Evolutionary conservation across 139 green algal species (phyloP).

Genomic region (Pseudopediastrum boryanum): DNA sequence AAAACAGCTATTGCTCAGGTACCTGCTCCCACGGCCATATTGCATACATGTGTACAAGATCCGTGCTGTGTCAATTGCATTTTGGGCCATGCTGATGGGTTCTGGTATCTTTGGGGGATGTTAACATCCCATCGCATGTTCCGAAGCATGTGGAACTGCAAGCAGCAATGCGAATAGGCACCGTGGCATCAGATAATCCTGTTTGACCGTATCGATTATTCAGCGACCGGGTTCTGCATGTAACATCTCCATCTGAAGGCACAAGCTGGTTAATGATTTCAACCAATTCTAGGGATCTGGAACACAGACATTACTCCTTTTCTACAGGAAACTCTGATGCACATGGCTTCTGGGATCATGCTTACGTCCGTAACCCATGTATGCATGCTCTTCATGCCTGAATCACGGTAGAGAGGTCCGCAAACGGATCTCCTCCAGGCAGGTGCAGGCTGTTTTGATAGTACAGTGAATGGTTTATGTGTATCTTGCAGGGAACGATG

Average conservation of each 20-base stretch:
- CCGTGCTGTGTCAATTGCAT: not conserved
- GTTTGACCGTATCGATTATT: not conserved
- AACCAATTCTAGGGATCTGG: not conserved
- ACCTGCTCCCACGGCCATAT: no score
- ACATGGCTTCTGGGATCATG: not conserved
- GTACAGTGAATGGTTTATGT: no score
- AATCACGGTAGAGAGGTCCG: not conserved
- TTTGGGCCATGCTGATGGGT: constrained; percentile 3
- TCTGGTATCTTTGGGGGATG: not conserved
- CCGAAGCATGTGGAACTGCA: no score
- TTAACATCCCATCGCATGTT: no score
- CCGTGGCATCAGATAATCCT: not conserved
- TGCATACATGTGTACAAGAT: no score
- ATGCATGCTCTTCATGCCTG: not conserved
- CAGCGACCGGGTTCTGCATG: not conserved
- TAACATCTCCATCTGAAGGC: not conserved
- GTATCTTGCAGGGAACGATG: constrained; percentile 37
- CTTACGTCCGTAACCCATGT: not conserved
- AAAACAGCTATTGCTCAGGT: no score
- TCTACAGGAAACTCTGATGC: not conserved
- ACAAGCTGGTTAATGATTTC: no score
- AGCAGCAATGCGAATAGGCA: not conserved
- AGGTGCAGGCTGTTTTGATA: no score
- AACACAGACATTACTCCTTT: not conserved
- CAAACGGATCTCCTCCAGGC: not conserved